phyloP scores from a whole-genome alignment of 345 rosid species.

The Salix koriyanagi region DNA sequence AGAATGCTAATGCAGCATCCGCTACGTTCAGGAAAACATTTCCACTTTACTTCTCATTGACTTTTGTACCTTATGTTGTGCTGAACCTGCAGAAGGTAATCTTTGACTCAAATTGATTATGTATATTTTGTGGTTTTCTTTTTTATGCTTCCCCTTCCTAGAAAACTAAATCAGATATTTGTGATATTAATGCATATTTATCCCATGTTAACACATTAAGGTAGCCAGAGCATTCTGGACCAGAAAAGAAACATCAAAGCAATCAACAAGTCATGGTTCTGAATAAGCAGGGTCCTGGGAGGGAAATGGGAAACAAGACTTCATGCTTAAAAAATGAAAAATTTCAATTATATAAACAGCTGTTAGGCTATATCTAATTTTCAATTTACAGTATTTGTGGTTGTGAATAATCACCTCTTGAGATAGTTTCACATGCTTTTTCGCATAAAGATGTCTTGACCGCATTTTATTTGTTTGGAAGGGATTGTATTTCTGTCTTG shows the following conservation, averaged over 20 bases:
- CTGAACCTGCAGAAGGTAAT: constrained; percentile 85
- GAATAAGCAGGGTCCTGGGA: background rate
- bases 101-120: constrained; percentile 11
- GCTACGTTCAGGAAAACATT: constrained; percentile 95
- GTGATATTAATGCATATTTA: background rate
- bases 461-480: background rate
- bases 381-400: background rate
- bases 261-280: background rate
- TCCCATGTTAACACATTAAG: background rate
- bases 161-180: background rate
- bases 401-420: background rate
- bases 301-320: background rate
- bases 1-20: constrained; percentile 81
- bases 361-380: background rate
- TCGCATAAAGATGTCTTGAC: background rate
- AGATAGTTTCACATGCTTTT: background rate
- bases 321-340: background rate
- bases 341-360: background rate
- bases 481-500: background rate
- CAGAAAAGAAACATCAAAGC: background rate
- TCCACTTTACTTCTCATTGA: constrained; percentile 93
- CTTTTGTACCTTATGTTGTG: constrained; percentile 95
- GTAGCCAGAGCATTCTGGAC: background rate
- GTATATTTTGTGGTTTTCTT: background rate
- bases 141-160: constrained; percentile 4